A percentile compares a stretch with the other conserved stretches of the same genome.
These are phyloP conservation scores for Euphorbia celastroides DNA, from an alignment of 441 rosid species.

Conservation along the genomic window DNA sequence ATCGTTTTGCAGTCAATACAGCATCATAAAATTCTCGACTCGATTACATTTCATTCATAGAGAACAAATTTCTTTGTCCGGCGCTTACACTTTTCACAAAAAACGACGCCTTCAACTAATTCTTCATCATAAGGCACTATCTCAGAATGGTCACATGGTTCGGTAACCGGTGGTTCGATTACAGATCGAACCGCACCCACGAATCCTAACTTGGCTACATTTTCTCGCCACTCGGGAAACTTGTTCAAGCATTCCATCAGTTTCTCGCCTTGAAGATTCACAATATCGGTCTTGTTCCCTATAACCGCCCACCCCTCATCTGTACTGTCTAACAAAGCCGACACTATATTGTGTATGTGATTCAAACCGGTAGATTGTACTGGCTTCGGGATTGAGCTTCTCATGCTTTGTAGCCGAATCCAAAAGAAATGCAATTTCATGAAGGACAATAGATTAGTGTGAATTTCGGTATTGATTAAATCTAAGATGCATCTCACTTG, in stretches of 20 bases:
- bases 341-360: conserved; percentile 38
- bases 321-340: conserved; percentile 37
- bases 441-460: conserved; percentile 30
- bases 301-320: conserved; percentile 56
- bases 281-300: conserved; percentile 33
- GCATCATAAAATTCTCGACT: conserved; percentile 5
- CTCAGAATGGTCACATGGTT: conserved; percentile 40
- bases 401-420: conserved; percentile 64
- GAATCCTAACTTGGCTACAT: conserved; percentile 37
- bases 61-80: conserved; percentile 49
- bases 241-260: conserved; percentile 33
- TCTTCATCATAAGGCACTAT: conserved; percentile 41
- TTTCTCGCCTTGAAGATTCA: conserved; percentile 33
- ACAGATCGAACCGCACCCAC: conserved; percentile 41
- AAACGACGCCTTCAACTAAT: conserved; percentile 21
- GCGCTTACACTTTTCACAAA: conserved; percentile 57
- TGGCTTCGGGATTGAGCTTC: conserved; percentile 38
- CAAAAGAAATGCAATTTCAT: conserved; percentile 55
- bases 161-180: conserved; percentile 25
- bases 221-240: conserved; percentile 44
- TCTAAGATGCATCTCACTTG: conserved; percentile 21
- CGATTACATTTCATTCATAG: conserved; percentile 36
- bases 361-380: conserved; percentile 28
- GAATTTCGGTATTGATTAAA: conserved; percentile 32
- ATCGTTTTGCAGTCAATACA: conserved; percentile 12